Evolutionary conservation across 441 rosid genomes (phyloP).

Genomic region (Jatropha podagrica): DNA sequence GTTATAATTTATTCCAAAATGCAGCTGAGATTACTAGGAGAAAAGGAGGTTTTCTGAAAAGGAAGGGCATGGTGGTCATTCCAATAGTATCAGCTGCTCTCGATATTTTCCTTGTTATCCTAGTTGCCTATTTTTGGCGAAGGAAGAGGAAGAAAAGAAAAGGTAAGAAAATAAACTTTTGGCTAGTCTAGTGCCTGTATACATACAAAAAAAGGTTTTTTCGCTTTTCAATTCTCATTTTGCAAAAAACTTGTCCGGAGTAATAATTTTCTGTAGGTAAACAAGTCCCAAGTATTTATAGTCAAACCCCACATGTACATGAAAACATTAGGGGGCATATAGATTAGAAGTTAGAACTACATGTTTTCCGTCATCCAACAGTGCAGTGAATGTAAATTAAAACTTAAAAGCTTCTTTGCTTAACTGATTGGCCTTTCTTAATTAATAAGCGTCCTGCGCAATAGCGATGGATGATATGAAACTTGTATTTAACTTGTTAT

Average conservation of each 20-base stretch:
- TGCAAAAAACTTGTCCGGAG: too few relatives aligned
- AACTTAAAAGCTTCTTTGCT: background rate
- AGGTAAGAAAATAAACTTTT: conserved; percentile 1
- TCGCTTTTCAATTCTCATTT: too few relatives aligned
- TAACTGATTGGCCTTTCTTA: background rate
- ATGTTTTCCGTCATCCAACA: background rate
- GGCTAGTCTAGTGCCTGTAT: too few relatives aligned
- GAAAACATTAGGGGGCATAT: too few relatives aligned
- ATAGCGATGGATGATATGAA: background rate
- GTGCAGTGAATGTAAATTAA: background rate
- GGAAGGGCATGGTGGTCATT: conserved; percentile 9
- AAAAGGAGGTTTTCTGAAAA: background rate
- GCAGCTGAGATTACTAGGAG: conserved; percentile 18
- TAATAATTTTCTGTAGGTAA: too few relatives aligned
- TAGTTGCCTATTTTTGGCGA: background rate
- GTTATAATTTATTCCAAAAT: background rate
- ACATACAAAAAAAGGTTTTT: too few relatives aligned
- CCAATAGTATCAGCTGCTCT: conserved; percentile 11
- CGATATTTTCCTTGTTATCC: background rate
- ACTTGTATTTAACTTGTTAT: background rate
- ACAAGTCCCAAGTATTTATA: too few relatives aligned
- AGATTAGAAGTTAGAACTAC: too few relatives aligned
- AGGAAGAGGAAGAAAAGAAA: conserved; percentile 13
- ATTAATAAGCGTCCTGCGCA: background rate
- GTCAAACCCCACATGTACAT: too few relatives aligned